Evolutionary conservation across 2,329 filamentous ascomycete genomes (phyloP).

Genomic region (Aspergillus intermedius): DNA sequence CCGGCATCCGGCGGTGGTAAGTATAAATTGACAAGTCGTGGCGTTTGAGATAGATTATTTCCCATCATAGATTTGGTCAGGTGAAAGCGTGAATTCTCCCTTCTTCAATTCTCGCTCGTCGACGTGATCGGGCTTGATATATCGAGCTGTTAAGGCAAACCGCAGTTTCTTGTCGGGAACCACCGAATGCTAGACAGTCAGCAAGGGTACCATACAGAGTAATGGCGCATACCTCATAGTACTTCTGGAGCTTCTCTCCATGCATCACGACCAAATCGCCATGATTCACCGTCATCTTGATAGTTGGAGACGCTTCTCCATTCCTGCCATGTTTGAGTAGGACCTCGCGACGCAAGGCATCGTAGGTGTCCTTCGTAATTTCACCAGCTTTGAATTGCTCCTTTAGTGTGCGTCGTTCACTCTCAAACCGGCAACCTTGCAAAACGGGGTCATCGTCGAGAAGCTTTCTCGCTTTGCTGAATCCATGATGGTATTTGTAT

Average conservation of each 20-base stretch:
- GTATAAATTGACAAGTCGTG: background rate
- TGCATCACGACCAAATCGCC: slow-evolving; percentile 56
- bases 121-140: slow-evolving; percentile 23
- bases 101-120: slow-evolving; percentile 18
- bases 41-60: slow-evolving; percentile 9
- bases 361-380: slow-evolving; percentile 18
- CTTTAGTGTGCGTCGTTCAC: slow-evolving; percentile 19
- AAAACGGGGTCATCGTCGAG: slow-evolving; percentile 26
- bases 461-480: slow-evolving; percentile 11
- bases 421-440: slow-evolving; percentile 21
- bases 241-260: slow-evolving; percentile 48
- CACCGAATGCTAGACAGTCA: slow-evolving; percentile 25
- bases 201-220: background rate
- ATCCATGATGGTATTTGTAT: slow-evolving; percentile 38
- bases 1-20: too few species aligned
- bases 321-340: slow-evolving; percentile 18
- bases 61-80: slow-evolving; percentile 26
- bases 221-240: slow-evolving; percentile 40
- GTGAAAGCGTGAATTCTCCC: slow-evolving; percentile 19
- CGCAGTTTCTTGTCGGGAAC: slow-evolving; percentile 24
- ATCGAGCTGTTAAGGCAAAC: slow-evolving; percentile 32
- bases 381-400: slow-evolving; percentile 9
- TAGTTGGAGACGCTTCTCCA: slow-evolving; percentile 22
- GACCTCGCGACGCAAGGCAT: slow-evolving; percentile 13
- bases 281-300: slow-evolving; percentile 47